phyloP scores from a whole-genome alignment of 805 yeast genomes.

The Hanseniaspora lindneri region DNA sequence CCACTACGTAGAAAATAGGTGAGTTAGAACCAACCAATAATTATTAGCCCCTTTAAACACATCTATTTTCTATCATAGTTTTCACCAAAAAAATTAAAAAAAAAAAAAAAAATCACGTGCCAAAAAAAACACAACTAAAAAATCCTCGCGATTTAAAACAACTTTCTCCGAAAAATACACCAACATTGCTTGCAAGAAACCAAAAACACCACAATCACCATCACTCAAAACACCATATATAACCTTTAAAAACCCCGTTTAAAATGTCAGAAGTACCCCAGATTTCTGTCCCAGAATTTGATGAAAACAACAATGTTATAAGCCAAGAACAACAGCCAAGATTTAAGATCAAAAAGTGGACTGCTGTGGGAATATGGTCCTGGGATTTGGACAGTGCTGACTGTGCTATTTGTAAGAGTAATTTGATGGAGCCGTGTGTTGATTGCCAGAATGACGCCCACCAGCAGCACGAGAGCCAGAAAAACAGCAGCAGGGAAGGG shows the following conservation, averaged over 20 bases:
- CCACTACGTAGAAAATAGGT: too few relatives aligned
- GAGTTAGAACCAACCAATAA: too few relatives aligned
- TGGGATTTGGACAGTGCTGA: slow-evolving; percentile 95
- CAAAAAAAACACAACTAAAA: too few relatives aligned
- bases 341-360: slow-evolving; percentile 94
- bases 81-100: too few relatives aligned
- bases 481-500: slow-evolving; percentile 39
- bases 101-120: too few relatives aligned
- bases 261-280: slow-evolving; percentile 11
- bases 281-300: not conserved
- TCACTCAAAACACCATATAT: not conserved
- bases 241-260: not conserved
- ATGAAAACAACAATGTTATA: not conserved
- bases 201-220: not conserved
- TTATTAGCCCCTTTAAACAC: too few relatives aligned
- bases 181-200: too few relatives aligned
- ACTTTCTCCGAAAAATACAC: too few relatives aligned
- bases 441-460: slow-evolving; percentile 77
- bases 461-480: not conserved
- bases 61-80: too few relatives aligned
- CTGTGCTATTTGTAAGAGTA: slow-evolving; percentile 97
- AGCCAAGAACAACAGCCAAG: slow-evolving; percentile 35
- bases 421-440: slow-evolving; percentile 94
- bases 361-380: slow-evolving; percentile 99
- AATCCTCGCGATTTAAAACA: too few relatives aligned